Evolutionary conservation across 139 green algal genomes (phyloP).

Genomic region (Diplosphaera chodatii): DNA sequence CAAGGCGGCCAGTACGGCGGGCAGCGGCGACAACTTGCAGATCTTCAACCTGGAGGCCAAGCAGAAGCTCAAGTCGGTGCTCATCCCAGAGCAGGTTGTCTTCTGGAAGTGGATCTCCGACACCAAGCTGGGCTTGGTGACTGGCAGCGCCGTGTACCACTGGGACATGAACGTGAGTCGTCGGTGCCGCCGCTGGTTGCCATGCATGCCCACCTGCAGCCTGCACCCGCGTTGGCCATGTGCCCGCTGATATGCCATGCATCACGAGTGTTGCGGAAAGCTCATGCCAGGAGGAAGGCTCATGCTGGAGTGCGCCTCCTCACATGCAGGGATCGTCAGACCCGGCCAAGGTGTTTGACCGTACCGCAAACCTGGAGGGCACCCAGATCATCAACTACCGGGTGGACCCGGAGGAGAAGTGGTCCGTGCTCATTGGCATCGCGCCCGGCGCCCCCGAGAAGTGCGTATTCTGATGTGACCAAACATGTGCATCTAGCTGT

Average conservation of each 20-base stretch:
- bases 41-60: constrained; percentile 99
- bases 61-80: constrained; percentile 92
- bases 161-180: constrained; percentile 85
- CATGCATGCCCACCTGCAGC: no score
- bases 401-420: constrained; percentile 80
- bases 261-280: no score
- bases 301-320: no score
- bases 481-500: no score
- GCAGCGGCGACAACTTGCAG: constrained; percentile 82
- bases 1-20: constrained; percentile 65
- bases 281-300: no score
- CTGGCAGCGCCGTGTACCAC: constrained; percentile 87
- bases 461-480: no score
- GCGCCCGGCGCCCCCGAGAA: constrained; percentile 83
- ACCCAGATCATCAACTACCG: constrained; percentile 98
- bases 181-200: no score
- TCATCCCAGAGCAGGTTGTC: constrained; percentile 90
- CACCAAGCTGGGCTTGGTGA: constrained; percentile 87
- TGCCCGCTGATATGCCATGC: no score
- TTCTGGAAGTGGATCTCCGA: constrained; percentile 97
- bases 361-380: constrained; percentile 87
- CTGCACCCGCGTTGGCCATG: no score
- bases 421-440: constrained; percentile 96
- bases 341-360: constrained; percentile 94
- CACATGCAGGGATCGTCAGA: constrained; percentile 49